Evolutionary conservation across 2,329 filamentous ascomycete species (phyloP), one percentile per base, ranked within the genome.

Genomic region (Hypoxylon sp.): DNA sequence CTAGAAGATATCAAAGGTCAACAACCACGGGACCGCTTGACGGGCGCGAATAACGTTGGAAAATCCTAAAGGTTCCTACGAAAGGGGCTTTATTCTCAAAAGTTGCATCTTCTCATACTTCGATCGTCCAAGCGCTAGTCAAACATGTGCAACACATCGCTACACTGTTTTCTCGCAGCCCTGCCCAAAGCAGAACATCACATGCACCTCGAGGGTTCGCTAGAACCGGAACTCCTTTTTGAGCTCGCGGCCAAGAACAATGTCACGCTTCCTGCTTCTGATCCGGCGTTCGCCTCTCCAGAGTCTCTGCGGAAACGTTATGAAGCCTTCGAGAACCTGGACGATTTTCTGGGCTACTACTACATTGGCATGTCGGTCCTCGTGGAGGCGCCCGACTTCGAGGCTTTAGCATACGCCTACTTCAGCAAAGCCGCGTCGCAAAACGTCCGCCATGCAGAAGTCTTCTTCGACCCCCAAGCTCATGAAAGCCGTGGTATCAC

Each of bases 121-220:
- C 9, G n/a, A 33, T 48, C 26, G 6, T 44, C 20, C 54, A 33
- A 26, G 44, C 11, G 5, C 28, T 9, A 8, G 24, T 42, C 26
- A 51, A 56, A 56, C 20, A 90, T 89, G 86, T 89, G 87, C 77
- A 80, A 85, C 72, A 79, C 80, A 33, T 71, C 79, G 12, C 77
- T 87, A 53, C 87, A 89, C 78, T 76, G 81, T 42, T 88, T 92
- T 75, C 83, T 93, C 36, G 78, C 80, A 53, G 83, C 84, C 30
- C 84, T 94, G 28, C 91, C 91, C 68, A 94, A 94, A 81, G 92
- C 89, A 79, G 92, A 95, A 77, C 91, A 93, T 74, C 92, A 94
- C 78, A 85, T 94, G 56, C 92, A 95, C 75, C 83, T 95, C 32
- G 91, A 94, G 78, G 92, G 92, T 58, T 89, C 90, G 11, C 83